Conservation (phyloP, 257 asterid genomes). For the Solanum arcanum region DNA sequence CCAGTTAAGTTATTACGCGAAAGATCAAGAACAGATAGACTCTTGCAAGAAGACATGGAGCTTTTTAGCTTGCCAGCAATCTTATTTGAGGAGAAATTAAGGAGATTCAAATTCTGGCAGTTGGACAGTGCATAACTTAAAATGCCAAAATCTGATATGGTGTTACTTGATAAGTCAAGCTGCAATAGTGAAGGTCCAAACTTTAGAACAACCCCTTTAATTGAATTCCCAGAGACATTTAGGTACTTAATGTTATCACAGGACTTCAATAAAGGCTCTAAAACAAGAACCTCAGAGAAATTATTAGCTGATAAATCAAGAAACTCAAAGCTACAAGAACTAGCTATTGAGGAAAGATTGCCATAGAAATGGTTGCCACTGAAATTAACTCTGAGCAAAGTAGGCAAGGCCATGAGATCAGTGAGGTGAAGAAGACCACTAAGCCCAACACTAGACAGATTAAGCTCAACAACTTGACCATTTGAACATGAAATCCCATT, state of each 20-base stretch:
- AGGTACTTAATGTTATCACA: slow-evolving; percentile 37
- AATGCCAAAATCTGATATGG: slow-evolving; percentile 37
- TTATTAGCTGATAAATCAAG: slow-evolving; percentile 63
- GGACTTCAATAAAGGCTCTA: slow-evolving; percentile 26
- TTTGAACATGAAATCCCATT: slow-evolving; percentile 59
- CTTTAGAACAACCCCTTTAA: slow-evolving; percentile 35
- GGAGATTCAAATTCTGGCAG: slow-evolving; percentile 50
- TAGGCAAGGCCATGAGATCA: slow-evolving; percentile 39
- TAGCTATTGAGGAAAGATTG: slow-evolving; percentile 33
- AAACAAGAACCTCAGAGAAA: slow-evolving; percentile 44
- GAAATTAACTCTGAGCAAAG: slow-evolving; percentile 34
- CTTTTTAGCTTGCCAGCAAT: slow-evolving; percentile 32
- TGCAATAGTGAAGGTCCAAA: slow-evolving; percentile 46
- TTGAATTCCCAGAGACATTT: slow-evolving; percentile 60
- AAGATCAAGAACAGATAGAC: slow-evolving; percentile 48
- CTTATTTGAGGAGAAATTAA: slow-evolving; percentile 46
- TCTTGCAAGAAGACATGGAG: slow-evolving; percentile 39
- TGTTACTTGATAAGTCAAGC: slow-evolving; percentile 56
- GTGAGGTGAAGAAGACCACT: slow-evolving; percentile 46
- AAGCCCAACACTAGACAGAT: slow-evolving; percentile 49
- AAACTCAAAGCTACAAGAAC: slow-evolving; percentile 49
- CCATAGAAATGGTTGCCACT: slow-evolving; percentile 67
- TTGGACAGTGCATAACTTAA: slow-evolving; percentile 30
- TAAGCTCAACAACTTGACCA: slow-evolving; percentile 44
- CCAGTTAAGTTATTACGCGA: slow-evolving; percentile 65